Evolutionary conservation across 2,329 filamentous ascomycete genomes (phyloP).

Genomic region (Claviceps spartinae): DNA sequence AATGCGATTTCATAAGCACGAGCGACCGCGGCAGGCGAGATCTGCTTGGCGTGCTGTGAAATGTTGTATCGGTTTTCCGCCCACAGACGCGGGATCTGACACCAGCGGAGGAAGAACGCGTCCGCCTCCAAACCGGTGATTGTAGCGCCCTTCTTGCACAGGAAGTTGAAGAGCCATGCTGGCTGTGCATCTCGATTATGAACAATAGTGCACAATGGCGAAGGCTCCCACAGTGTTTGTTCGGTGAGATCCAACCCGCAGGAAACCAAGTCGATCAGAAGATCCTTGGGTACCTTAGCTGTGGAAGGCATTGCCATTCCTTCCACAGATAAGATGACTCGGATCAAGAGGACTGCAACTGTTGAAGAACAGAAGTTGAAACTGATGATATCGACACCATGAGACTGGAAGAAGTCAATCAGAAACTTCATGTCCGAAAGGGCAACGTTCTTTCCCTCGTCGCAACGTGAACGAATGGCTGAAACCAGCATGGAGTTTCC

Average conservation of each 20-base stretch:
- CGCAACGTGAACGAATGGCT: not conserved
- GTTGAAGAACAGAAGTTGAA: not conserved
- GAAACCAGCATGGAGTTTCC: not conserved
- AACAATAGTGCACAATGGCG: not conserved
- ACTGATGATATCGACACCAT: not conserved
- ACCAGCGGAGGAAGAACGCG: not conserved
- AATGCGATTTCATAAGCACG: not conserved
- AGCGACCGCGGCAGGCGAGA: not conserved
- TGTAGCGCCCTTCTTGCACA: not conserved
- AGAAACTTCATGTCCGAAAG: not conserved
- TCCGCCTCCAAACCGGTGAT: not conserved
- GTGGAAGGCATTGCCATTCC: not conserved
- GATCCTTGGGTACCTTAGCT: not conserved
- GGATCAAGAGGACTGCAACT: not conserved
- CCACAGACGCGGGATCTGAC: not conserved
- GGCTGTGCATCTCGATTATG: not conserved
- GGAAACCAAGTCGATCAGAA: not conserved
- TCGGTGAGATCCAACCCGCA: not conserved
- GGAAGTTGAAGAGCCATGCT: not conserved
- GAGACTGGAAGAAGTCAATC: not conserved
- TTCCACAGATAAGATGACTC: not conserved
- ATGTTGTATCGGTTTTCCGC: not conserved
- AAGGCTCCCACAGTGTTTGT: not conserved
- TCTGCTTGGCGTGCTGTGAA: not conserved
- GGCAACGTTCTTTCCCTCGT: not conserved